phyloP scores from a whole-genome alignment of 768 basidiomycete genomes.

The Tylopilus subfusipes region DNA sequence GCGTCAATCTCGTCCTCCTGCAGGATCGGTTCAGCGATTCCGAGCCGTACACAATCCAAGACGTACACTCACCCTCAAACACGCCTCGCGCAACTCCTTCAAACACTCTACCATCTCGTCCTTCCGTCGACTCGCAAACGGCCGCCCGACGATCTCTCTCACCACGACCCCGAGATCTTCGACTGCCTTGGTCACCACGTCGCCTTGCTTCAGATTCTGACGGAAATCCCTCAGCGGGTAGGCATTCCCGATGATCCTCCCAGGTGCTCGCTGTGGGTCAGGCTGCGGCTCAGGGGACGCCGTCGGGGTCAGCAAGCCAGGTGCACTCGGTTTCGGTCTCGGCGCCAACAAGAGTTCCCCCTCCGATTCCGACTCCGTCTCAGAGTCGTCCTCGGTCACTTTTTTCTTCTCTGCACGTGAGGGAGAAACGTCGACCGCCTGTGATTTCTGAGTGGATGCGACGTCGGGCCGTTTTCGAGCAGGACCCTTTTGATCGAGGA shows the following conservation, averaged over 20 bases:
- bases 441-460: conserved; percentile 7
- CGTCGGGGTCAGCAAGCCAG: conserved; percentile 50
- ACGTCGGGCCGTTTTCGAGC: conserved; percentile 16
- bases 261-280: conserved; percentile 56
- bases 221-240: conserved; percentile 76
- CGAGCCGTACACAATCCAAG: neutral
- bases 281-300: conserved; percentile 43
- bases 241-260: conserved; percentile 72
- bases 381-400: conserved; percentile 37
- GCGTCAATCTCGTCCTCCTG: conserved; percentile 81
- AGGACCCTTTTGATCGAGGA: conserved; percentile 42
- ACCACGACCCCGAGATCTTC: conserved; percentile 74
- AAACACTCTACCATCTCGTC: conserved; percentile 75
- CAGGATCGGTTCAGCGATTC: neutral
- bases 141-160: conserved; percentile 61
- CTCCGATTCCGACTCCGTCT: conserved; percentile 53
- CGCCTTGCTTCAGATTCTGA: conserved; percentile 65
- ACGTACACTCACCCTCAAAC: conserved; percentile 49
- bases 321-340: conserved; percentile 10
- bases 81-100: conserved; percentile 60
- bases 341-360: conserved; percentile 23
- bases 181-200: conserved; percentile 81
- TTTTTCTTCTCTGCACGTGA: conserved; percentile 17
- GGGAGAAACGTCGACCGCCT: neutral
- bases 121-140: conserved; percentile 66